These are phyloP conservation scores for Entomortierella lignicola DNA, from an alignment of 192 early-diverging fungal genomes.

Conservation along the genomic window DNA sequence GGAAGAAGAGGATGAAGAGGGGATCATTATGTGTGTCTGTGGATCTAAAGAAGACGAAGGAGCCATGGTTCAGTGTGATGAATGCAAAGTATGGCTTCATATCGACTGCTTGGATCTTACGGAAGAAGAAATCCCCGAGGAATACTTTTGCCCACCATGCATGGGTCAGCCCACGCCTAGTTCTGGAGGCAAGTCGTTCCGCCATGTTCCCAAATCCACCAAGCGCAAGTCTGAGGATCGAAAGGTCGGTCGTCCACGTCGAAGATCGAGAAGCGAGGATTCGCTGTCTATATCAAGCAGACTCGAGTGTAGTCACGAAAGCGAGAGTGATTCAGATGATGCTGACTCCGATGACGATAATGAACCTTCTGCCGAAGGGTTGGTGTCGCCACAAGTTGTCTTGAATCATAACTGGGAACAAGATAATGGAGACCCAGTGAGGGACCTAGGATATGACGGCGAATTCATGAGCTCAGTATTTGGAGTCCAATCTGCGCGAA, in stretches of 20 bases:
- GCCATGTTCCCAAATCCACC: constrained; percentile 23
- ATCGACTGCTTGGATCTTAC: constrained; percentile 72
- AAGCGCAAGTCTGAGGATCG: neutral
- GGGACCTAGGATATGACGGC: constrained; percentile 8
- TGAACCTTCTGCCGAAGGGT: neutral
- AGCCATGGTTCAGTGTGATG: constrained; percentile 81
- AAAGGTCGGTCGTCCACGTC: constrained; percentile 5
- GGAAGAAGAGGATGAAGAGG: constrained; percentile 46
- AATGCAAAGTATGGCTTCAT: constrained; percentile 79
- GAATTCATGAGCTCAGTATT: constrained; percentile 20
- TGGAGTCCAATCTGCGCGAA: neutral
- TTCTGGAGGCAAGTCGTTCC: constrained; percentile 43
- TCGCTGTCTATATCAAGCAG: neutral
- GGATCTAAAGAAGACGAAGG: constrained; percentile 58
- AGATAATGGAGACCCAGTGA: neutral
- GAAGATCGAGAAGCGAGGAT: neutral
- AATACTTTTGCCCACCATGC: constrained; percentile 75
- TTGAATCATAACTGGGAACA: constrained; percentile 43
- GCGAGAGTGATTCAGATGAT: constrained; percentile 14
- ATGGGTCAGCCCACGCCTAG: constrained; percentile 29
- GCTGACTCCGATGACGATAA: constrained; percentile 12
- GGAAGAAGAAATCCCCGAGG: constrained; percentile 65
- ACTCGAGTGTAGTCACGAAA: neutral
- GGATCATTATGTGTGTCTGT: constrained; percentile 63
- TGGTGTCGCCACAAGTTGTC: constrained; percentile 38